A percentile compares a stretch with the other conserved stretches of the same genome.
Conservation (phyloP, 345 rosid genomes). For the Eucalyptus victrix region DNA sequence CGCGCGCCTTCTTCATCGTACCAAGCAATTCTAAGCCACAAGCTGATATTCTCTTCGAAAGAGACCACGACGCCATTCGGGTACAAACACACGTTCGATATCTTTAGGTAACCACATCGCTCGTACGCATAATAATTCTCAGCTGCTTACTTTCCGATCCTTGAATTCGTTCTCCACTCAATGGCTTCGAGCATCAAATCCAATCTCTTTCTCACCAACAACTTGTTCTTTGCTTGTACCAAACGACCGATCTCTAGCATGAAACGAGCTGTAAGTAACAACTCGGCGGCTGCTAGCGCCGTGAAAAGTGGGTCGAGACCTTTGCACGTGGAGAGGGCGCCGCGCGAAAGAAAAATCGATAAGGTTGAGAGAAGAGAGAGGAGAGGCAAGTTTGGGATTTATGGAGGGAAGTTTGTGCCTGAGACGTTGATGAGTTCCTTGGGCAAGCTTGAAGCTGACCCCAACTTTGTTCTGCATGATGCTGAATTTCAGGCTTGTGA, state of each 20-base stretch:
- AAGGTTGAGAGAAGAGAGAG: background rate
- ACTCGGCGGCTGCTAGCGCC: background rate
- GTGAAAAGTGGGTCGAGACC: background rate
- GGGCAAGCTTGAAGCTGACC: no score
- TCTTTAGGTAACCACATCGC: background rate
- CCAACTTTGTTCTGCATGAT: conserved; percentile 19
- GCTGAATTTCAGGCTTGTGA: conserved; percentile 47
- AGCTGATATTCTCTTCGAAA: background rate
- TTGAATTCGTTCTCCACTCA: background rate
- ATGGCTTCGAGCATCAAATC: background rate
- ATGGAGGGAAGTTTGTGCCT: conserved; percentile 52
- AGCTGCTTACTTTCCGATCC: background rate
- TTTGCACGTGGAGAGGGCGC: background rate
- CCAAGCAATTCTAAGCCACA: background rate
- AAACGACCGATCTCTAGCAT: background rate
- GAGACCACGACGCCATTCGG: background rate
- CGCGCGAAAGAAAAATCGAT: background rate
- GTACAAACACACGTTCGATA: background rate
- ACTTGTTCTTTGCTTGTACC: background rate
- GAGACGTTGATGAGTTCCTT: no score
- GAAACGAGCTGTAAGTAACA: background rate
- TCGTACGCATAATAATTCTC: background rate
- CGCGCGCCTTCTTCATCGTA: background rate
- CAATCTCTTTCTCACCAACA: background rate
- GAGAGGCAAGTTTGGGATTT: conserved; percentile 47